Base-by-base conservation (phyloP, 495 filamentous ascomycete species). In the Podospora pseudocomata region DNA sequence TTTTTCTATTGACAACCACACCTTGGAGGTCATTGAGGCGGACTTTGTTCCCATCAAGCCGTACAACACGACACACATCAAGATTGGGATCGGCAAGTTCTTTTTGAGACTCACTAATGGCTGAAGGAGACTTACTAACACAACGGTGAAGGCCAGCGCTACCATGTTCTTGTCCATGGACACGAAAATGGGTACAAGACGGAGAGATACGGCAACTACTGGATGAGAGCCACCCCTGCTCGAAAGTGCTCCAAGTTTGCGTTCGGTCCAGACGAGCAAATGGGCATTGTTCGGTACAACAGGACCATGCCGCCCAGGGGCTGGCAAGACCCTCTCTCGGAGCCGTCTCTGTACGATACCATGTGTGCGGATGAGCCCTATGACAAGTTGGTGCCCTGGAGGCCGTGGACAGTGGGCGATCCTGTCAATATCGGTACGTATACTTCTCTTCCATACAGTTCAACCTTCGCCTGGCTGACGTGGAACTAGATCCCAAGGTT, bases 151-250 rank as follows among this genome's bases (percentile, higher is more conserved):
- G 61, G 86, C 9, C 87, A 91, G 74, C 81, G 89, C 30, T 90
- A 89, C 75, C 81, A 89, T 68, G 76, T 91, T 18, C 82, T 91
- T 63, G 79, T 91, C 32, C 81, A 82, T 49, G 87, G 86, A 3
- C 79, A 85, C 61, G 79, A n/a, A 20, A 23, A 30, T 19, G n/a
- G 19, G 57, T 49, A 0, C 18, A 49, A 3, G 3, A 49, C 20
- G 44, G 68, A 72, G 64, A 5, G 20, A 20, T 61, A 61, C 34
- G 32, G 27, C 5, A 60, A 54, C 62, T 71, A 60, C 56, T 71
- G 69, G 69, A 67, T 67, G 26, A 64, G 69, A 9, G 60, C 69
- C 2, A 62, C 44, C 30, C 18, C 65, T 3, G 57, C 58, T 27
- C 19, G 28, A 5, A 54, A 67, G 72, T 55, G 39, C n/a, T 9